A percentile compares a stretch with the other conserved stretches of the same genome.
Evolutionary conservation across 306 rosid species (phyloP).

Genomic region (Comarum palustre): DNA sequence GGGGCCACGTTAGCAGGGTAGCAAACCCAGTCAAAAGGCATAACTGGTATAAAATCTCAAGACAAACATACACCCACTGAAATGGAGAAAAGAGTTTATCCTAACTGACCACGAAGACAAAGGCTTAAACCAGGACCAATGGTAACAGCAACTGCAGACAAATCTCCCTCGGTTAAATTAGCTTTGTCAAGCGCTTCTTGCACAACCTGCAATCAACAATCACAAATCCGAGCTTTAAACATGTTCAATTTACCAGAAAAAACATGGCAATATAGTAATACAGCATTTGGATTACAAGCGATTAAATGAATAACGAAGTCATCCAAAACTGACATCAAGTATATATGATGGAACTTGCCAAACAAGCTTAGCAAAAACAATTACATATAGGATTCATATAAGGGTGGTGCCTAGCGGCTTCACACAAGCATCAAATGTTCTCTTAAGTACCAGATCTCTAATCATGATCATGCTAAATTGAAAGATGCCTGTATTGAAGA

Average conservation of each 20-base stretch:
- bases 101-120: constrained; percentile 80
- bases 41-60: not conserved
- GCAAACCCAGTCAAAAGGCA: not conserved
- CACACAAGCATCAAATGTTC: not conserved
- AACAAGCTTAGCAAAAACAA: not conserved
- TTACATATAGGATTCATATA: not conserved
- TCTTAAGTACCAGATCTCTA: not conserved
- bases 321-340: constrained; percentile 5
- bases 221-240: constrained; percentile 12
- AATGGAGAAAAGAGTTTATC: not conserved
- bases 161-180: constrained; percentile 61
- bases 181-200: constrained; percentile 86
- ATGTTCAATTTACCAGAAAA: not conserved
- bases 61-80: not conserved
- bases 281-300: constrained; percentile 4
- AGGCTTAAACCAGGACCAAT: constrained; percentile 99
- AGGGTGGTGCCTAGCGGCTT: not conserved
- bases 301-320: not conserved
- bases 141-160: constrained; percentile 93
- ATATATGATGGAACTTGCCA: not conserved
- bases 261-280: constrained; percentile 14
- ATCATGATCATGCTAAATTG: not conserved
- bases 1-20: not conserved
- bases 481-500: not conserved
- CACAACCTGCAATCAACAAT: constrained; percentile 65